These are phyloP conservation scores for Microcyclosporella mali DNA, from an alignment of 2,329 filamentous ascomycete genomes.

Conservation along the genomic window DNA sequence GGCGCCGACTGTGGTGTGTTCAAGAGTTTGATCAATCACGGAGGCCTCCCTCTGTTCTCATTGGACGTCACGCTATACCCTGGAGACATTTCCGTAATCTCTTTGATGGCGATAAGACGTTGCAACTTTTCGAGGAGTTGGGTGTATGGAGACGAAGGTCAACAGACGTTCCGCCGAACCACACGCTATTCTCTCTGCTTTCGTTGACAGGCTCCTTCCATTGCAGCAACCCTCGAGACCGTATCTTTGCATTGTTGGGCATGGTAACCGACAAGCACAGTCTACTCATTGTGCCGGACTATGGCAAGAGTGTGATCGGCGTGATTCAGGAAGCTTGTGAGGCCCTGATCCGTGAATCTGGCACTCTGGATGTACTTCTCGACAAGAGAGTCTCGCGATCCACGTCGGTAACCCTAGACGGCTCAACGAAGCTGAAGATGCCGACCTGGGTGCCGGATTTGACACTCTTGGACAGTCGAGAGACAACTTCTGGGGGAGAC, in stretches of 20 bases:
- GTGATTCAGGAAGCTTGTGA: conserved; percentile 21
- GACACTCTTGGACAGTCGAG: conserved; percentile 2
- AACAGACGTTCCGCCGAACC: neutral
- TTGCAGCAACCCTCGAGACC: conserved; percentile 16
- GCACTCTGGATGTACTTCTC: conserved; percentile 18
- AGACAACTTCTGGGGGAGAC: neutral
- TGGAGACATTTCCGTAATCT: conserved; percentile 15
- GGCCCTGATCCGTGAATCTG: conserved; percentile 14
- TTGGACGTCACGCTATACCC: conserved; percentile 17
- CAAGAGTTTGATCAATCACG: conserved; percentile 13
- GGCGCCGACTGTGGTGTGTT: conserved; percentile 19
- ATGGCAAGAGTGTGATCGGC: conserved; percentile 10
- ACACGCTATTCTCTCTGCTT: conserved; percentile 10
- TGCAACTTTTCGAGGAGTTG: conserved; percentile 12
- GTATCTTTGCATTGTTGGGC: conserved; percentile 18
- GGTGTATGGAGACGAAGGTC: conserved; percentile 1
- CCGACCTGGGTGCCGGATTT: conserved; percentile 14
- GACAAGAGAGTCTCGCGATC: conserved; percentile 11
- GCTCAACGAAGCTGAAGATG: conserved; percentile 1
- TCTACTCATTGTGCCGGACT: conserved; percentile 12
- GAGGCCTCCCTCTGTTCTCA: conserved; percentile 14
- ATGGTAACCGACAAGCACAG: conserved; percentile 3
- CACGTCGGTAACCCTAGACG: neutral
- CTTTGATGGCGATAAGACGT: conserved; percentile 10
- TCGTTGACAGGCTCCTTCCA: conserved; percentile 12